Evolutionary conservation across 1,284 basidiomycete genomes (phyloP).

Genomic region (Lentinula novae-zelandiae): DNA sequence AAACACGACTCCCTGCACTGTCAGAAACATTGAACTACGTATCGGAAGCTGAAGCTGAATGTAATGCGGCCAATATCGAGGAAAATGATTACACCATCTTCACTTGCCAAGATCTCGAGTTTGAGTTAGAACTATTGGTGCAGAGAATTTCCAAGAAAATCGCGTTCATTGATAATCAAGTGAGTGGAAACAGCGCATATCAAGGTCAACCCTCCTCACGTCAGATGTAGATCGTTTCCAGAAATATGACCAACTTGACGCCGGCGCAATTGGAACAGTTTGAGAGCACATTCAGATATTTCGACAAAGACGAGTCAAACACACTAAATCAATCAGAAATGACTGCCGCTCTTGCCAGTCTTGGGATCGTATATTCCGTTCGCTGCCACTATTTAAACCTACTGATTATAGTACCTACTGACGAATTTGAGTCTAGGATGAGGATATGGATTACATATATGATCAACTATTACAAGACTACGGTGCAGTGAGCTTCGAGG

Average conservation of each 20-base stretch:
- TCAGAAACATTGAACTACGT: constrained; percentile 55
- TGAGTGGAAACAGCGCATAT: constrained; percentile 23
- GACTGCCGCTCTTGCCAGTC: constrained; percentile 88
- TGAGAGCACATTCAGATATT: constrained; percentile 96
- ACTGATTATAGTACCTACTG: constrained; percentile 1
- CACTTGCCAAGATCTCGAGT: constrained; percentile 86
- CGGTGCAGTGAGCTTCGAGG: constrained; percentile 89
- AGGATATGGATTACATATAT: constrained; percentile 86
- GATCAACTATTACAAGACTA: constrained; percentile 81
- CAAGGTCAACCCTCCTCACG: background rate
- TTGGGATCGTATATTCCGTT: constrained; percentile 91
- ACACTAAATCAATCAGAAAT: constrained; percentile 85
- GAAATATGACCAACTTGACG: constrained; percentile 88
- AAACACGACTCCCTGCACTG: constrained; percentile 61
- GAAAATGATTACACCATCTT: constrained; percentile 97
- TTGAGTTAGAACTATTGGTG: constrained; percentile 83
- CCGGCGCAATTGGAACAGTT: constrained; percentile 97
- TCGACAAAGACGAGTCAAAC: constrained; percentile 91
- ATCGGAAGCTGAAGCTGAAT: constrained; percentile 68
- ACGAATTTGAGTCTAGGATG: constrained; percentile 48
- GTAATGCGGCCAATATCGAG: constrained; percentile 89
- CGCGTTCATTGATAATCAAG: constrained; percentile 96
- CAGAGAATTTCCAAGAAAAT: constrained; percentile 88
- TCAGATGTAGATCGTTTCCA: constrained; percentile 73
- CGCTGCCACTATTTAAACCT: background rate